phyloP scores from a whole-genome alignment of 805 yeast species.

The Candida pini region DNA sequence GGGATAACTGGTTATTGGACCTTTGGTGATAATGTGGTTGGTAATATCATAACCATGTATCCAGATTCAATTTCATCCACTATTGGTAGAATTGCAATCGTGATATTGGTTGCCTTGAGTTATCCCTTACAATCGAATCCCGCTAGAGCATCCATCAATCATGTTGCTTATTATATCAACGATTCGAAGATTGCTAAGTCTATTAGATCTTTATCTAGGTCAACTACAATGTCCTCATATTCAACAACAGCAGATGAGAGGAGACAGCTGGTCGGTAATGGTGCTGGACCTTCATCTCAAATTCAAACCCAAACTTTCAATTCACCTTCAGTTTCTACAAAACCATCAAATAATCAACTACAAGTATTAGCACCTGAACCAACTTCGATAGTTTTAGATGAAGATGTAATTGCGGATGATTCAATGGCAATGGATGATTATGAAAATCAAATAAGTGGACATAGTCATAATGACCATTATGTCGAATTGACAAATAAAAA shows the following conservation, averaged over 20 bases:
- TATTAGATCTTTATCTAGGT: conserved; percentile 16
- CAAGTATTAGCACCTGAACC: not conserved
- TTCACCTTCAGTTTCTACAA: conserved; percentile 2
- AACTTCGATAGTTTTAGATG: conserved; percentile 1
- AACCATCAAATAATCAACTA: too few species aligned
- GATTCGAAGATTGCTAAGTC: conserved; percentile 19
- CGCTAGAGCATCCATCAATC: conserved; percentile 74
- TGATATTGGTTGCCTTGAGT: conserved; percentile 72
- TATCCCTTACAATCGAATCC: conserved; percentile 91
- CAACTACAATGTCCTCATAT: conserved; percentile 13
- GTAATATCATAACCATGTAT: conserved; percentile 77
- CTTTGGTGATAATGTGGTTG: conserved; percentile 74
- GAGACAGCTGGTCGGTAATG: conserved; percentile 7
- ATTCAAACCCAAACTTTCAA: too few species aligned
- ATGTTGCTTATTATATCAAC: conserved; percentile 52
- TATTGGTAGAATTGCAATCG: conserved; percentile 76
- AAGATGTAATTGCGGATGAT: conserved; percentile 13
- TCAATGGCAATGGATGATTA: conserved; percentile 11
- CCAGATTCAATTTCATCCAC: conserved; percentile 61
- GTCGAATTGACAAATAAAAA: conserved; percentile 22
- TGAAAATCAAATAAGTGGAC: too few species aligned
- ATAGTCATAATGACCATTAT: conserved; percentile 8
- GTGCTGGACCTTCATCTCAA: conserved; percentile 5
- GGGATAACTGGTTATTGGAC: conserved; percentile 83
- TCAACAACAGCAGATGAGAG: conserved; percentile 11